Evolutionary conservation across 306 rosid genomes (phyloP), one percentile per base, ranked within the genome.

Genomic region (Lithocarpus polystachyus): DNA sequence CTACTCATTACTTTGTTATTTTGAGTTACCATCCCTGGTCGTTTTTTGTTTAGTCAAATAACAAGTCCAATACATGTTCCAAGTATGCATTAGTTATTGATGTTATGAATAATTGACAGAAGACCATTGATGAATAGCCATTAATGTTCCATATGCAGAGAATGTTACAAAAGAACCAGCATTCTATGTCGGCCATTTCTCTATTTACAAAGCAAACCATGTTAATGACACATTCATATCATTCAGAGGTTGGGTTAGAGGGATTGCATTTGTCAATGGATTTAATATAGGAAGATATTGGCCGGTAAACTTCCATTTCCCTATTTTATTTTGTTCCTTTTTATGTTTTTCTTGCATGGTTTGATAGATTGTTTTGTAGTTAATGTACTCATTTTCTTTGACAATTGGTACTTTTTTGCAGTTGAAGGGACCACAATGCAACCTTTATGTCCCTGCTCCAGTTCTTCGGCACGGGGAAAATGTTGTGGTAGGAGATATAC

Each of bases 271-370:
- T 80, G 83, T 92, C 64, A 91, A 95, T 80, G 88, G 90, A 71
- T 95, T 92, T 81, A 91, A 91, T 73, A 55, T 95, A 2, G 99
- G 98, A 84, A 92, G 97, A 87, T 95, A 85, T 83, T 95, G 99
- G 99, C 99, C 93, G 92, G 98, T 92, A 92, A 79, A 84, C 19
- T 53, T 15, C 71, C 51, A 45, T 73, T 55, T 29, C 60, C 64
- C 52, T 72, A 74, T 68, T 56, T 80, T 45, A 51, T 13, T 22
- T 29, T 74, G 74, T 80, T 68, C 61, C 52, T 64, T 48, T 73
- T 48, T 48, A 75, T 56, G 48, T 29, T 56, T 75, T 57, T 74
- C 26, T 40, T 80, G 29, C 55, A 10, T 23, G 71, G 37, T 65
- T 76, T 31, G 51, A 62, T 28, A 43, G 15, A 59, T 37, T 56